Base-by-base conservation (phyloP, 2,329 filamentous ascomycete genomes). In the Talaromyces rugulosus region DNA sequence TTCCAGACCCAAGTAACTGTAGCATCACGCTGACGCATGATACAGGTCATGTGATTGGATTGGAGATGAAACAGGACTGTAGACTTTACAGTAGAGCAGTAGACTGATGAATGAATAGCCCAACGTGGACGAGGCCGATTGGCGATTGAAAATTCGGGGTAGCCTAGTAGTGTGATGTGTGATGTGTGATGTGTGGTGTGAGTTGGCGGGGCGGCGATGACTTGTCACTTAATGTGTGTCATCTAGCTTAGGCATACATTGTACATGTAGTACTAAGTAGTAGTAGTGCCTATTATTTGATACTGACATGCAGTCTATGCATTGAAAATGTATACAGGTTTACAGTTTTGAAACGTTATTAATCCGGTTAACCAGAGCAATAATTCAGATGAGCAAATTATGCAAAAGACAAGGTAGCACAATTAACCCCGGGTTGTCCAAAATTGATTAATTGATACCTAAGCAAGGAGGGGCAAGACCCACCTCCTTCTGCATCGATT, bases 51-150 rank as follows among this genome's bases (percentile, higher is more conserved):
- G 44, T 47, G 44, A 47, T 27, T 47, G 18, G 23, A 27, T 27
- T 47, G 1, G 23, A 12, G 8, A 27, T 47, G 9, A 18, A 47
- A 47, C 23, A 47, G 7, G 44, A 47, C 7, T n/a, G 8, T 23
- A 23, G 23, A 23, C 23, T 23, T 23, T 23, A 23, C 23, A 23
- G 23, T 23, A 23, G 23, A 23, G 23, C 36, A 7, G 36, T 40
- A n/a, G 36, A 40, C 36, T 40, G 34, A 40, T 18, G 9, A 23
- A 11, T n/a, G 2, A 4, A 23, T 18, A 23, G 18, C 18, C 36
- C 47, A 55, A 59, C 60, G 60, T 62, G 60, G 60, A 62, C 56
- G 23, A 23, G n/a, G 12, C 18, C 56, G 30, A 62, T 62, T 62
- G 60, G 60, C n/a, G 33, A 31, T 40, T 40, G 36, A 40, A n/a